phyloP scores from a whole-genome alignment of 2,329 filamentous ascomycete genomes.

The Metarhizium robertsii region DNA sequence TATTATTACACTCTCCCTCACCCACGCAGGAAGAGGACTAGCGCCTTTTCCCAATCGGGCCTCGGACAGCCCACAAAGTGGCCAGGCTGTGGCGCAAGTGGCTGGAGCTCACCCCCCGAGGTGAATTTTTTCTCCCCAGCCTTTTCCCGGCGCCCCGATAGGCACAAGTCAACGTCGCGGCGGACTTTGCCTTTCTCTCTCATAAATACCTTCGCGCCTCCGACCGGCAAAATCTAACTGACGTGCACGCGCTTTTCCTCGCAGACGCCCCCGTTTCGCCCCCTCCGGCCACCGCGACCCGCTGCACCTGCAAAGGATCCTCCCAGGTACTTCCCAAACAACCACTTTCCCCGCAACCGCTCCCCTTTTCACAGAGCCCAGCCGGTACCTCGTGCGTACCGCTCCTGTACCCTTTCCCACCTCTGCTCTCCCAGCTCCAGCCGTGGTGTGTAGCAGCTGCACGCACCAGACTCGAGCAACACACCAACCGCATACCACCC shows the following conservation, averaged over 20 bases:
- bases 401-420: not conserved
- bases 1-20: no score
- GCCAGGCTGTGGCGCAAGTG: constrained; percentile 1
- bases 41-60: no score
- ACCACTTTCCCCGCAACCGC: not conserved
- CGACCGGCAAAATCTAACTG: constrained; percentile 32
- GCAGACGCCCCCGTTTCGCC: constrained; percentile 25
- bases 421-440: not conserved
- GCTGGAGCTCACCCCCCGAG: constrained; percentile 17
- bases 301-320: constrained; percentile 13
- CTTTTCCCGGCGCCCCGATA: constrained; percentile 26
- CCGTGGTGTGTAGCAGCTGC: constrained; percentile 1
- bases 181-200: constrained; percentile 27
- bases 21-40: no score
- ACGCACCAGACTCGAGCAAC: not conserved
- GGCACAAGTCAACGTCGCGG: constrained; percentile 25
- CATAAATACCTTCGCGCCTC: constrained; percentile 38
- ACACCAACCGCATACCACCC: not conserved
- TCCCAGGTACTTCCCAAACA: constrained; percentile 5
- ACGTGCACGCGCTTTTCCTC: constrained; percentile 38
- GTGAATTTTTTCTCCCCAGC: constrained; percentile 25
- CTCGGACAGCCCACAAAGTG: not conserved
- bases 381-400: constrained; percentile 1
- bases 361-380: constrained; percentile 1
- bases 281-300: constrained; percentile 7